Evolutionary conservation across 2,329 filamentous ascomycete species (phyloP).

Genomic region (Fusarium penzigii): DNA sequence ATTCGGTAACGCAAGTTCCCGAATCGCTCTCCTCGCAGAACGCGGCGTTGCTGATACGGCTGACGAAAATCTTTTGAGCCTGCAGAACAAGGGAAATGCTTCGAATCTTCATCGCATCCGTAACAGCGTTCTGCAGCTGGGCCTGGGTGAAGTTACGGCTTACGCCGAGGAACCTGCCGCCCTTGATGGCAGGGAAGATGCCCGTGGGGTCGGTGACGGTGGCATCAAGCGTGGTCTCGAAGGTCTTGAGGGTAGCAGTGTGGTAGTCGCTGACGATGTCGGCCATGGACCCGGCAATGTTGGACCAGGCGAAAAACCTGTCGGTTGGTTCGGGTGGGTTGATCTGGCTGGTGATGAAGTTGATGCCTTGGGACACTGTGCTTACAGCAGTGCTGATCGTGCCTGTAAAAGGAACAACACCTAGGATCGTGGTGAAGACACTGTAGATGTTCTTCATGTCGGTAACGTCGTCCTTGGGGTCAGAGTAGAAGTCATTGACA

Average conservation of each 20-base stretch:
- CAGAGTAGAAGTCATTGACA: neutral
- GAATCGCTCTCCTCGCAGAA: neutral
- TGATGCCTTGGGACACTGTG: neutral
- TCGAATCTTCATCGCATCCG: neutral
- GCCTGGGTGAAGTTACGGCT: slow-evolving; percentile 1
- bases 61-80: neutral
- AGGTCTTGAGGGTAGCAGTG: neutral
- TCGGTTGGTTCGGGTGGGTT: neutral
- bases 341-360: neutral
- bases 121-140: neutral
- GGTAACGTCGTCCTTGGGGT: neutral
- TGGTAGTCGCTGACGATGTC: neutral
- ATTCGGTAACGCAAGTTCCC: too few species aligned
- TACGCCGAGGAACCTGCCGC: neutral
- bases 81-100: neutral
- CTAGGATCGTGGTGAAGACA: neutral
- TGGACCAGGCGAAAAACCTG: neutral
- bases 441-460: neutral
- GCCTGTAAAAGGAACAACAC: neutral
- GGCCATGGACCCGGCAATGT: neutral
- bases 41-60: neutral
- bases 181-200: neutral
- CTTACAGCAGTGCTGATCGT: neutral
- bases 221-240: neutral
- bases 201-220: neutral